Conservation (phyloP, 495 filamentous ascomycete species). For the Xylaria scruposa region DNA sequence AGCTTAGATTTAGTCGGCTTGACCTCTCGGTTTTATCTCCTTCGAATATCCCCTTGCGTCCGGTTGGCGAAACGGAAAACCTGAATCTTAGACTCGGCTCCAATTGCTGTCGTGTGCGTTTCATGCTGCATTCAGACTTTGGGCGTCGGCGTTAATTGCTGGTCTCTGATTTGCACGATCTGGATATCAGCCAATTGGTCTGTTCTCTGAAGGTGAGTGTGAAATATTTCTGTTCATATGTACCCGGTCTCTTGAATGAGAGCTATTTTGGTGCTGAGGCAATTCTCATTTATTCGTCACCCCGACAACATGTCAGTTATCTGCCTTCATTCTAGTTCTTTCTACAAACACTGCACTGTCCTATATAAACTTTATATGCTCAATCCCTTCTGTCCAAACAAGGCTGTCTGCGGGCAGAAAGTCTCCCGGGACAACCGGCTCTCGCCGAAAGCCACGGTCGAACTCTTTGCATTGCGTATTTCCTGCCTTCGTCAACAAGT, state of each 20-base stretch:
- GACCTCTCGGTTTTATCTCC: slow-evolving; percentile 33
- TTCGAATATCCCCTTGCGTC: slow-evolving; percentile 34
- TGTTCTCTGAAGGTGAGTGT: slow-evolving; percentile 46
- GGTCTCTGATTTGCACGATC: slow-evolving; percentile 42
- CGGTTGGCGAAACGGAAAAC: slow-evolving; percentile 31
- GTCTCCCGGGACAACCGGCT: too few relatives aligned
- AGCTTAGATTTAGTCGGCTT: slow-evolving; percentile 42
- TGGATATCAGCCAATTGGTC: slow-evolving; percentile 39
- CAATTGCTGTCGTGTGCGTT: slow-evolving; percentile 40
- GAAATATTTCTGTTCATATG: neutral
- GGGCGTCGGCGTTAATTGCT: slow-evolving; percentile 45
- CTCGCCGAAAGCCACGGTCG: too few relatives aligned
- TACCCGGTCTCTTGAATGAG: neutral
- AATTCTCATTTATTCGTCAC: neutral
- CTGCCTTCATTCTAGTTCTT: neutral
- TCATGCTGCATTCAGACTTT: slow-evolving; percentile 37
- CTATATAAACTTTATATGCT: too few relatives aligned
- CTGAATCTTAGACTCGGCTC: slow-evolving; percentile 35
- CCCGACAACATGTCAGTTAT: neutral
- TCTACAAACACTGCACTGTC: neutral
- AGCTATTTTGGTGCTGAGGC: neutral
- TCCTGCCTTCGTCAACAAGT: neutral
- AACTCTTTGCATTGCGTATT: neutral
- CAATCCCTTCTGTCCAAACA: too few relatives aligned
- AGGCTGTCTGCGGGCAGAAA: too few relatives aligned